Base-by-base conservation (phyloP, 2,329 filamentous ascomycete genomes). In the Apiospora sp. region DNA sequence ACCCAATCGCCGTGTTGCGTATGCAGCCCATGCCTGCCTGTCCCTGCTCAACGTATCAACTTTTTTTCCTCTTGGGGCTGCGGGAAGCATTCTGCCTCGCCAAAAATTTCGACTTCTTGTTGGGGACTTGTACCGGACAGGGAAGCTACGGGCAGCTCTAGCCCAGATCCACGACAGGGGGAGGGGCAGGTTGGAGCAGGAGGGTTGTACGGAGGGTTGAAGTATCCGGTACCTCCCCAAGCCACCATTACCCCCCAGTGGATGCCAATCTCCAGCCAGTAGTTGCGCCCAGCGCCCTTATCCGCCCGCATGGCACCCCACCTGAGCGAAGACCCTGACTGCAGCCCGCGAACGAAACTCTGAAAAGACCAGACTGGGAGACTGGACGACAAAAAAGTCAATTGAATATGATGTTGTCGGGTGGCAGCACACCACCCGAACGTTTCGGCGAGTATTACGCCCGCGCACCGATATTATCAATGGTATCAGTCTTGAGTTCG, bases 41-140 rank as follows among this genome's bases (percentile, higher is more conserved):
- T 68, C 43, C 68, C 22, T 54, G 68, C 68, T 70, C 68, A 70
- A 70, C 68, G 68, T 70, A 70, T 70, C 68, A 41, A 69, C 67
- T 69, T 69, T 69, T 69, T 68, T 41, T 64, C 34, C 19, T 64
- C 58, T 49, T 37, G 64, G 30, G 64, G 71, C 34, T 44, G 49
- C 41, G 34, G 54, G 72, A 64, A 72, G 71, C 71, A 71, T 67
- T 49, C 44, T 73, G 72, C 74, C 77, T 78, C 78, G 79, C 77
- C 79, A 80, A 80, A 78, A 75, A 72, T 74, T 77, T 77, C 74
- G 75, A 75, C 74, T 75, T 79, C 76, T 81, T 81, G 79, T 81
- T 81, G 79, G 80, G 79, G 80, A 77, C 67, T 68, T 46, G 41
- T 44, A 27, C 41, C 44, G 68, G 54, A 67, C 51, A 69, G 49